Percentiles rank a stretch among this genome's conserved stretches.
Conservation (phyloP, 176 grass and related monocot genomes). For the Zoysia pacifica region DNA sequence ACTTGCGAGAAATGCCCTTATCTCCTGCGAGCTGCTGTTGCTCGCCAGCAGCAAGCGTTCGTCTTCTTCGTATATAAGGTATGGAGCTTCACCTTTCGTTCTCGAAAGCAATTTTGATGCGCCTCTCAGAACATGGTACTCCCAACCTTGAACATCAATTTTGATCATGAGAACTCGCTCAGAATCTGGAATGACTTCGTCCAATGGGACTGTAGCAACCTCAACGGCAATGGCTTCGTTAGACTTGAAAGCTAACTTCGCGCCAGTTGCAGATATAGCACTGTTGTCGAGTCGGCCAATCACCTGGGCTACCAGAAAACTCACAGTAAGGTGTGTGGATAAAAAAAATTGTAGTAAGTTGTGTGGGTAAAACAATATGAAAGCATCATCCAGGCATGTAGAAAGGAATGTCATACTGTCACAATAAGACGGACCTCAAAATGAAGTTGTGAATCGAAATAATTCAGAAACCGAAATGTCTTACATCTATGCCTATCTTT, state of each 20-base stretch:
- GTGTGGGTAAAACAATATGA: background rate
- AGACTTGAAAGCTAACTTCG: conserved; percentile 85
- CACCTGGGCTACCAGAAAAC: conserved; percentile 53
- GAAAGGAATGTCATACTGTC: conserved; percentile 21
- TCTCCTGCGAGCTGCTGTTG: conserved; percentile 73
- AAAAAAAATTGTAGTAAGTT: background rate
- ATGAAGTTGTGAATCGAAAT: conserved; percentile 21
- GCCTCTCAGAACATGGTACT: conserved; percentile 66
- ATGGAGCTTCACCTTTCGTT: conserved; percentile 78
- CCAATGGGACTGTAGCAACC: conserved; percentile 78
- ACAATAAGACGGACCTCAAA: background rate
- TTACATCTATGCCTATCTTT: background rate
- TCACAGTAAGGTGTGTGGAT: background rate
- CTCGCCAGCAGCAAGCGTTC: conserved; percentile 76
- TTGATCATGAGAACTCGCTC: conserved; percentile 73
- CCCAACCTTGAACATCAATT: conserved; percentile 97
- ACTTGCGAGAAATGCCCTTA: conserved; percentile 77
- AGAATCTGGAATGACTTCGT: conserved; percentile 73
- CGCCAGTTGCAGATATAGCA: conserved; percentile 94
- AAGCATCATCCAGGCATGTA: conserved; percentile 20
- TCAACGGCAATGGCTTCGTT: conserved; percentile 72
- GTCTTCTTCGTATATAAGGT: conserved; percentile 95
- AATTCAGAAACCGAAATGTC: background rate
- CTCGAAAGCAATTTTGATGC: conserved; percentile 31
- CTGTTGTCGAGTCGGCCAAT: conserved; percentile 94